phyloP scores from a whole-genome alignment of 2,329 filamentous ascomycete species.

The Fusarium albosuccineum region DNA sequence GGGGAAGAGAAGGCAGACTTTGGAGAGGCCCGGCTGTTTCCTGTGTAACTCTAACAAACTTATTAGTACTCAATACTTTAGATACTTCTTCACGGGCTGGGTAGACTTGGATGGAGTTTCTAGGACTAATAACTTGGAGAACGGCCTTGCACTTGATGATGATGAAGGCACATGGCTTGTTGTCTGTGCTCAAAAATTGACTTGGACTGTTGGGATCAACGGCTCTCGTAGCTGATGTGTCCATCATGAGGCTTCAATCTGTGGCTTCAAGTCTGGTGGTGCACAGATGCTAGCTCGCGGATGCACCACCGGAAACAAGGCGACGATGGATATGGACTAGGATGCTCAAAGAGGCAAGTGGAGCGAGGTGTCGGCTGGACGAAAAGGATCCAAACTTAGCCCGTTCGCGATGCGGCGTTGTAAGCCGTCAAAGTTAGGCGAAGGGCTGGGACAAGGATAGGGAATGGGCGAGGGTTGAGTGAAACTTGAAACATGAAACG shows the following conservation, averaged over 20 bases:
- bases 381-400: constrained; percentile 20
- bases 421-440: constrained; percentile 21
- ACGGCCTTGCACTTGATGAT: background rate
- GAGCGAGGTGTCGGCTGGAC: constrained; percentile 12
- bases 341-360: constrained; percentile 24
- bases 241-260: background rate
- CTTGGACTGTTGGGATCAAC: background rate
- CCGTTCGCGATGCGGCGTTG: constrained; percentile 23
- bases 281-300: background rate
- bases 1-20: background rate
- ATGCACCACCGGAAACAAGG: constrained; percentile 6
- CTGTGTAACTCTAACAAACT: constrained; percentile 1
- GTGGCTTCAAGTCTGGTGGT: background rate
- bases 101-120: constrained; percentile 7
- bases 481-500: constrained; percentile 43
- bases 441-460: constrained; percentile 27
- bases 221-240: background rate
- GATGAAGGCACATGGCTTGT: background rate
- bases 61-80: constrained; percentile 3
- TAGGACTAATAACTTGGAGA: background rate
- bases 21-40: constrained; percentile 4
- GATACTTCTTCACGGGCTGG: background rate
- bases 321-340: constrained; percentile 27
- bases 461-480: constrained; percentile 19
- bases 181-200: background rate